Evolutionary conservation across 768 basidiomycete genomes (phyloP).

Genomic region (Termitomyces eurrhizus): DNA sequence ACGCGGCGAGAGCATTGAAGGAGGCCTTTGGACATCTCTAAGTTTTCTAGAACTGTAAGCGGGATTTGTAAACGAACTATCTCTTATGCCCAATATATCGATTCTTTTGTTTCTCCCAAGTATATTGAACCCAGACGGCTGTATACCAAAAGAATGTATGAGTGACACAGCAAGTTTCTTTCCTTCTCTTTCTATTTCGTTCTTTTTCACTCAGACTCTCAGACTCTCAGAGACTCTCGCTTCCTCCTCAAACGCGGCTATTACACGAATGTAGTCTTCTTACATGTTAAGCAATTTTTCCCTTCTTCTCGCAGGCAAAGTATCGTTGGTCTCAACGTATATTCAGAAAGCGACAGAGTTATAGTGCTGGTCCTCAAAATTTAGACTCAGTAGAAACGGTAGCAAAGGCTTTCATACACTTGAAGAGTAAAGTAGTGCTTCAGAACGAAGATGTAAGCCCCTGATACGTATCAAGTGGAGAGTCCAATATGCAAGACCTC

Average conservation of each 20-base stretch:
- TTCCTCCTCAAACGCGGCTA: not conserved
- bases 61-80: not conserved
- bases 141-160: not conserved
- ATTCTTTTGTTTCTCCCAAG: not conserved
- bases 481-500: constrained; percentile 7
- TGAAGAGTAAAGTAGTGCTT: not conserved
- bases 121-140: not conserved
- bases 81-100: not conserved
- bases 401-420: not conserved
- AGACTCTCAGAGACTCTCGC: not conserved
- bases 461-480: not conserved
- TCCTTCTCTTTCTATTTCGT: too few species aligned
- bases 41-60: not conserved
- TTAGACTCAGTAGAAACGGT: not conserved
- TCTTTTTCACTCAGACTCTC: too few species aligned
- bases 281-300: not conserved
- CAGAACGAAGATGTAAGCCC: not conserved
- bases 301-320: not conserved
- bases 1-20: constrained; percentile 5
- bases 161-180: not conserved
- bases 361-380: constrained; percentile 1
- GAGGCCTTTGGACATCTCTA: not conserved
- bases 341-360: not conserved
- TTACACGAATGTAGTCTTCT: too few species aligned
- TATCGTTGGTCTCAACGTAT: not conserved